Percentiles rank a stretch among this genome's conserved stretches.
Conservation (phyloP, 805 yeast species). For the Helenozyma rhizophorensis region DNA sequence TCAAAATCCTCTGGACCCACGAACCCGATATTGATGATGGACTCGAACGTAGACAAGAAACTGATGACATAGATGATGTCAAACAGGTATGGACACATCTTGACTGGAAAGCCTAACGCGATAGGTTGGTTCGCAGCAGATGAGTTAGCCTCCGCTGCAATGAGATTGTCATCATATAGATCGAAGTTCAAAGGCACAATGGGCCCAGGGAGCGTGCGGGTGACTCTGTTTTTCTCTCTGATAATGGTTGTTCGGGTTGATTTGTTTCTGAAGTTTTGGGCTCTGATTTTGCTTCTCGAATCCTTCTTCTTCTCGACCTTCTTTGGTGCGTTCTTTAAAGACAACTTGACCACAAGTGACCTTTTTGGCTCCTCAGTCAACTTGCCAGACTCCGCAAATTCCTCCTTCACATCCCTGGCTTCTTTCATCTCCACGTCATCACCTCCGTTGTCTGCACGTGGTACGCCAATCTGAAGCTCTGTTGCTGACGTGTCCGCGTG, state of each 20-base stretch:
- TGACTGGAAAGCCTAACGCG: constrained; percentile 32
- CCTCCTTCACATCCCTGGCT: no score
- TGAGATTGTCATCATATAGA: constrained; percentile 33
- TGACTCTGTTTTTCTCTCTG: constrained; percentile 22
- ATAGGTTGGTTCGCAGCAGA: constrained; percentile 20
- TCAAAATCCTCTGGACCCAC: constrained; percentile 39
- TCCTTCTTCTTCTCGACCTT: constrained; percentile 4
- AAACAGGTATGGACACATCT: constrained; percentile 22
- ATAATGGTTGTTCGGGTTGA: constrained; percentile 26
- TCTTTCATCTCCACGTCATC: no score
- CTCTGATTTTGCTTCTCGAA: no score
- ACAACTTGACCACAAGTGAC: no score
- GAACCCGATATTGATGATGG: constrained; percentile 17
- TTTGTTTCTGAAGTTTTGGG: no score
- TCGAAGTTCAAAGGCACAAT: constrained; percentile 31
- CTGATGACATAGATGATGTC: constrained; percentile 32
- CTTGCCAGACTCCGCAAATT: no score
- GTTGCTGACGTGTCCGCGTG: no score
- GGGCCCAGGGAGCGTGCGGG: constrained; percentile 39
- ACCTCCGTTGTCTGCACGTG: no score
- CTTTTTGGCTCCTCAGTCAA: constrained; percentile 2
- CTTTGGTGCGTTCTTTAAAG: no score
- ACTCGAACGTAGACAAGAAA: constrained; percentile 28
- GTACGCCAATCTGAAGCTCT: no score
- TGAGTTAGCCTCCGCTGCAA: constrained; percentile 16